Base-by-base conservation (phyloP, 805 yeast genomes). In the Danielia reshetovae region DNA sequence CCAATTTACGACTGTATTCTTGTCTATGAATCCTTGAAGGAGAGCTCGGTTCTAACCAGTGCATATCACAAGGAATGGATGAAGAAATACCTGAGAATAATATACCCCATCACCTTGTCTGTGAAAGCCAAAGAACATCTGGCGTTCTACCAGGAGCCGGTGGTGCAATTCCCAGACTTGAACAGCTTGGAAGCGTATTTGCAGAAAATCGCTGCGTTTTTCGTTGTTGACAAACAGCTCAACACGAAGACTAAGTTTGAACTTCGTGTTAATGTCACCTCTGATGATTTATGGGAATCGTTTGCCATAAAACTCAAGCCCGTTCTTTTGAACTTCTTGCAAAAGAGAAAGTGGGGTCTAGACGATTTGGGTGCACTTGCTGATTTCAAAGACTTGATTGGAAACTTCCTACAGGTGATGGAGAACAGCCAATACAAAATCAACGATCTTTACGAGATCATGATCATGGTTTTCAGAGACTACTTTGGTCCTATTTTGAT, bases 1-100 rank as follows among this genome's bases (percentile, higher is more conserved):
- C 83, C 88, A 5, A 66, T 90, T 18, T 85, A 78, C 56, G 96
- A 90, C 59, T 79, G 94, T 4, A 74, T 85, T 18, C 68, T 89
- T 48, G 94, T 93, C 1, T 89, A 81, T 52, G 76, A 81, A 39
- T 79, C 88, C 3, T 69, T 89, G 30, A 78, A 81, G 33, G 82
- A 80, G 49, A 60, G 70, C 12, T 78, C 74, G n/a, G 70, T 69
- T 32, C 68, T 93, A 34, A 69, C 75, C 28, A 66, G 69, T 23
- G 79, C 79, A 40, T 79, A 84, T 45, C 76, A 78, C 34, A 79
- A 78, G 42, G 95, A 86, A 55, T 68, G 90, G 63, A 62, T 77
- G 34, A 70, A 78, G 37, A 79, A 85, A 56, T 77, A 86, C 45
- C 84, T 79, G 43, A 66, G 85, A 41, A 58, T 88, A 11, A 72